Percentiles rank a stretch among this genome's conserved stretches.
These are phyloP conservation scores for Bipolaris oryzae DNA, from an alignment of 2,329 filamentous ascomycete species.

Conservation along the genomic window DNA sequence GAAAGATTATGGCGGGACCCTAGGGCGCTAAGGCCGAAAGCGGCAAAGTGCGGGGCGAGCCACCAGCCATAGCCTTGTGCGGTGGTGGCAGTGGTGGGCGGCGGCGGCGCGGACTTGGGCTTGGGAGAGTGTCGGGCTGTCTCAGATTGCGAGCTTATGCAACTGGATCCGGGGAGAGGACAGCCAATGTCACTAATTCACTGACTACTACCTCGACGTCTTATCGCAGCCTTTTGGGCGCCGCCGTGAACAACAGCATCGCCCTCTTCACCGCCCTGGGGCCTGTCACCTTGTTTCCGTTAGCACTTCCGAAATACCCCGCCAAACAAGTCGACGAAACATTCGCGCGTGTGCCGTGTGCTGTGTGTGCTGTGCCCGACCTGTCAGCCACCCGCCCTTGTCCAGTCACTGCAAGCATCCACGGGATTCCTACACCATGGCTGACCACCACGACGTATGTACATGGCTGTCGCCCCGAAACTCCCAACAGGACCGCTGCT, in stretches of 20 bases:
- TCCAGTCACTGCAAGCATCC: conserved; percentile 4
- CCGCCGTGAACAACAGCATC: neutral
- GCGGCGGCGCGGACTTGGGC: conserved; percentile 20
- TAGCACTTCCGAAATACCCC: conserved; percentile 19
- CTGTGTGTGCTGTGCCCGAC: neutral
- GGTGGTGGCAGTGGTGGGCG: neutral
- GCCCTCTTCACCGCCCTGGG: conserved; percentile 10
- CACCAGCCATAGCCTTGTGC: neutral
- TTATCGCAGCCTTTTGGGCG: neutral
- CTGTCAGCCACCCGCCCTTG: conserved; percentile 5
- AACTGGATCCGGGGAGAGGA: conserved; percentile 12
- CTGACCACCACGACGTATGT: conserved; percentile 46
- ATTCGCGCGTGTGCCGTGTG: conserved; percentile 10
- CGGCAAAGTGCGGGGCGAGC: conserved; percentile 38
- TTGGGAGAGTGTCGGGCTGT: conserved; percentile 15
- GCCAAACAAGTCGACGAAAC: conserved; percentile 13
- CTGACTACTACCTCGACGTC: neutral
- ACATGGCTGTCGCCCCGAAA: neutral
- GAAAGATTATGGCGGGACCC: conserved; percentile 33
- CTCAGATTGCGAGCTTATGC: conserved; percentile 23
- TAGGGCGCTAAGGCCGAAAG: conserved; percentile 24
- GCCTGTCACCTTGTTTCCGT: conserved; percentile 14
- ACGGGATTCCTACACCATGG: conserved; percentile 32
- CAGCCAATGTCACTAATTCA: neutral
- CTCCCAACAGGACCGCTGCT: conserved; percentile 3